Evolutionary conservation across 208 protist genomes (phyloP), one percentile per base, ranked within the genome.

Genomic region (Crithidia bombi): DNA sequence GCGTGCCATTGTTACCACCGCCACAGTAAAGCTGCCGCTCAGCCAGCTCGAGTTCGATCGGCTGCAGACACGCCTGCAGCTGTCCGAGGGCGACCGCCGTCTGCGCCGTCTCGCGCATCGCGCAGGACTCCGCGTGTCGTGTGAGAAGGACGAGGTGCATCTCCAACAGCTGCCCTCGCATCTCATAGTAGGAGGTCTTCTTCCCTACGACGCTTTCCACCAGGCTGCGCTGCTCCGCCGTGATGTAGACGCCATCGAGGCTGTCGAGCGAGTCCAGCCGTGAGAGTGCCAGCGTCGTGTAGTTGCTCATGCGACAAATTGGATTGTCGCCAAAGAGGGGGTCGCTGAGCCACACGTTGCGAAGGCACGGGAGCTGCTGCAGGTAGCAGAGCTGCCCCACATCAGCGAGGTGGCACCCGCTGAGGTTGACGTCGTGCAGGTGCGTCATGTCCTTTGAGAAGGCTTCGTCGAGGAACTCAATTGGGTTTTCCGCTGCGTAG

Each of bases 101-200:
- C 68, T 82, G 49, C 21, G 64, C 41, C 39, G 19, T 41, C 25
- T 75, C 65, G 15, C 51, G 43, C 19, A 66, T n/a, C 59, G 74
- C 79, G 17, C 26, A 62, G 25, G 25, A 9, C 33, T 79, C 65
- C 0, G 78, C 71, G 49, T 69, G 69, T 0, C 69, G 61, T 23
- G 81, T 14, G 12, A 97, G 68, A 19, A 94, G 73, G 3, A 78
- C 64, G 28, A 92, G 69, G 69, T 98, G 95, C 14, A 93, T 79
- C 61, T 93, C 80, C n/a, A 98, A 62, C 54, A 94, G 92, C 52
- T 93, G 92, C 33, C 96, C 85, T 17, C 96, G 83, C 88, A 98
- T 98, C 65, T 91, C 95, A 73, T 99, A 99, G 77, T 98, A 99
- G 65, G 97, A 90, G 54, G 79, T 76, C 73, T 99, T 99, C 62